A percentile compares a stretch with the other conserved stretches of the same genome.
phyloP scores from a whole-genome alignment of 257 asterid species.

The Nicotiana undulata region DNA sequence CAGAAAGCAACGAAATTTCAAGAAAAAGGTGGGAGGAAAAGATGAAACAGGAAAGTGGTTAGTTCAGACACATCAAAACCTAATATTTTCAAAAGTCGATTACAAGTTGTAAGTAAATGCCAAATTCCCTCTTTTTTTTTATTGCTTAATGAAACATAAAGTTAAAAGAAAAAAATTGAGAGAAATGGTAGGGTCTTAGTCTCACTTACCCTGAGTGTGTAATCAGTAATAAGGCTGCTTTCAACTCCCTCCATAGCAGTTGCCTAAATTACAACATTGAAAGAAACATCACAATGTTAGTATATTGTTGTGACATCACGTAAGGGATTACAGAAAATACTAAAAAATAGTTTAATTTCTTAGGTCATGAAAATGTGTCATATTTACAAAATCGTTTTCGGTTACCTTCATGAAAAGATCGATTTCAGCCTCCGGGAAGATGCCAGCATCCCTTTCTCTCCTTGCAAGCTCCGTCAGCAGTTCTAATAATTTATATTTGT shows the following conservation, averaged over 20 bases:
- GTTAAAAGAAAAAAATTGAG: background rate
- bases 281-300: background rate
- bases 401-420: constrained; percentile 61
- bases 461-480: constrained; percentile 47
- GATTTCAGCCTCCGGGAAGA: constrained; percentile 44
- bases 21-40: background rate
- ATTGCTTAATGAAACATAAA: background rate
- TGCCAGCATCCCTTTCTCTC: constrained; percentile 51
- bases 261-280: constrained; percentile 25
- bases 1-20: background rate
- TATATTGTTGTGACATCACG: background rate
- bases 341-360: background rate
- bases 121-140: background rate
- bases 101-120: background rate
- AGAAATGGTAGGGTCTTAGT: background rate
- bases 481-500: constrained; percentile 17
- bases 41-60: background rate
- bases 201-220: constrained; percentile 44
- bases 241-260: constrained; percentile 47
- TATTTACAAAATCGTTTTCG: too few species aligned
- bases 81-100: background rate
- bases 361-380: background rate
- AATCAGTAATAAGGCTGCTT: constrained; percentile 54
- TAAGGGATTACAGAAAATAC: background rate
- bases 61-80: constrained; percentile 4